These are phyloP conservation scores for Metschnikowia sp. DNA, from an alignment of 805 yeast genomes.

Conservation along the genomic window DNA sequence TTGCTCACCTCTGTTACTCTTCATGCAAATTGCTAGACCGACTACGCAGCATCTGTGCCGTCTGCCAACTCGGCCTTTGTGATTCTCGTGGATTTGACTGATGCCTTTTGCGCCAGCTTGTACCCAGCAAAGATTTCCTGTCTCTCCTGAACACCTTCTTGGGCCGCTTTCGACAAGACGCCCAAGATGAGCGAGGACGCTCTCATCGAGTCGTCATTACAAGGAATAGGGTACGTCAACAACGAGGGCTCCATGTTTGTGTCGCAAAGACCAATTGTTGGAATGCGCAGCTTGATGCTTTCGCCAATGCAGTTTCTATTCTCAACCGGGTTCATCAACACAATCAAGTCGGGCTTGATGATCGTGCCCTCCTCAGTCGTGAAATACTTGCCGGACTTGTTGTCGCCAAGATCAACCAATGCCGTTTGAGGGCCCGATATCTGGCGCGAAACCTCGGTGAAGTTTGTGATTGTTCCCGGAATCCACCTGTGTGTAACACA, in stretches of 20 bases:
- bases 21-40: neutral
- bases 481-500: conserved; percentile 86
- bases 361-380: conserved; percentile 45
- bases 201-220: conserved; percentile 88
- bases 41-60: neutral
- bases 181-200: conserved; percentile 79
- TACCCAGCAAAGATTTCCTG: conserved; percentile 26
- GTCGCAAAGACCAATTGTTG: conserved; percentile 91
- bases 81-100: neutral
- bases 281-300: conserved; percentile 77
- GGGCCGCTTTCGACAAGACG: conserved; percentile 80
- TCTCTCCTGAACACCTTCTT: conserved; percentile 66
- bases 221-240: conserved; percentile 93
- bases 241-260: conserved; percentile 88
- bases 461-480: conserved; percentile 91
- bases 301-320: conserved; percentile 77
- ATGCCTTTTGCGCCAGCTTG: conserved; percentile 6
- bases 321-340: conserved; percentile 83
- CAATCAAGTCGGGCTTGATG: conserved; percentile 85
- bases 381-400: conserved; percentile 58
- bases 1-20: neutral
- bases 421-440: conserved; percentile 29
- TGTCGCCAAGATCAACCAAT: conserved; percentile 74
- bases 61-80: neutral
- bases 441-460: conserved; percentile 63